These are phyloP conservation scores for Trichothecium sympodiale DNA, from an alignment of 2,329 filamentous ascomycete genomes.

Conservation along the genomic window DNA sequence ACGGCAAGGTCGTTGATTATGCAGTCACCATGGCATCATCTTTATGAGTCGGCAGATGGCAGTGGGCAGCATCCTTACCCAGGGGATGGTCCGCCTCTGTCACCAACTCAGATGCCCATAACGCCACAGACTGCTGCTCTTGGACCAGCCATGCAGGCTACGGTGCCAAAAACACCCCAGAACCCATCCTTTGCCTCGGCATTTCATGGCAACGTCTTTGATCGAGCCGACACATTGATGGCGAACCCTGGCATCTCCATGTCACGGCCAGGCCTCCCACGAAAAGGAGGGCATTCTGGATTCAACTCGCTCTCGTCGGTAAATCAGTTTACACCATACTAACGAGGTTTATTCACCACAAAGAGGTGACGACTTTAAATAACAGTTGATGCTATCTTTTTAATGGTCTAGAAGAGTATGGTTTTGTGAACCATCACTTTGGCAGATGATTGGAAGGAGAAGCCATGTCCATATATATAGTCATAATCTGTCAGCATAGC, in stretches of 20 bases:
- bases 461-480: no score
- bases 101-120: constrained; percentile 45
- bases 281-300: constrained; percentile 29
- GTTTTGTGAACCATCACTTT: no score
- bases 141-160: constrained; percentile 82
- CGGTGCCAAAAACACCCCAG: constrained; percentile 62
- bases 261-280: constrained; percentile 34
- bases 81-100: constrained; percentile 12
- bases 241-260: constrained; percentile 47
- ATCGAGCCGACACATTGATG: constrained; percentile 46
- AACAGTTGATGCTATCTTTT: no score
- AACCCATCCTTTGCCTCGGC: constrained; percentile 42
- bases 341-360: no score
- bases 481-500: no score
- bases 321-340: no score
- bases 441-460: no score
- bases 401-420: no score
- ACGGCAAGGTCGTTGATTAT: constrained; percentile 66
- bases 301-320: constrained; percentile 28
- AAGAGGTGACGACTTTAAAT: no score
- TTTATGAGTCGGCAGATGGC: constrained; percentile 14
- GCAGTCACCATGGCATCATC: constrained; percentile 44
- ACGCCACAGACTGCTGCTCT: constrained; percentile 84
- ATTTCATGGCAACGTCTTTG: constrained; percentile 49
- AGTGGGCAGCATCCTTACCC: background rate